Percentiles rank a stretch among this genome's conserved stretches.
Conservation (phyloP, 2,329 filamentous ascomycete genomes). For the Pyrenochaeta sp. region DNA sequence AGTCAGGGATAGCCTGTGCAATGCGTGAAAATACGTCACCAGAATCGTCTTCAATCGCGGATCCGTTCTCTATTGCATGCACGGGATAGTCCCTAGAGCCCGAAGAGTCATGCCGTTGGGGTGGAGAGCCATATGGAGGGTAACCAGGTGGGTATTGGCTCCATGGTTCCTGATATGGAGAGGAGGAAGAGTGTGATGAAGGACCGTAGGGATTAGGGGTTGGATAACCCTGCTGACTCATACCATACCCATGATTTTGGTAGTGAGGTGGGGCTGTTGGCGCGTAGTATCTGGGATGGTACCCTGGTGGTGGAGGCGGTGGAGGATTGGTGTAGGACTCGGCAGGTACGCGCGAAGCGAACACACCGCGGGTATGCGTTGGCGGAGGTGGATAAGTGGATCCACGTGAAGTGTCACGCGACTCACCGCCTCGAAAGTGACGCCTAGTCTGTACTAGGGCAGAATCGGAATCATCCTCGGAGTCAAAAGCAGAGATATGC, state of each 20-base stretch:
- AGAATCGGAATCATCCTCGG: constrained; percentile 43
- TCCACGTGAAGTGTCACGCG: constrained; percentile 36
- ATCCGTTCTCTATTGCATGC: constrained; percentile 40
- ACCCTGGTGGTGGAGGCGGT: constrained; percentile 72
- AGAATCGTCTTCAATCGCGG: constrained; percentile 47
- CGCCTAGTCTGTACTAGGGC: constrained; percentile 41
- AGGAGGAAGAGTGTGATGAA: constrained; percentile 47
- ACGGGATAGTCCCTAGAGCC: constrained; percentile 46
- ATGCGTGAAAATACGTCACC: constrained; percentile 51
- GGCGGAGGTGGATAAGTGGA: constrained; percentile 36
- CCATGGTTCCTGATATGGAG: constrained; percentile 49
- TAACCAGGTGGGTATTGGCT: constrained; percentile 46
- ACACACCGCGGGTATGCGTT: constrained; percentile 40
- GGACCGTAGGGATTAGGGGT: constrained; percentile 43
- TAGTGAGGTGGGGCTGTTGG: constrained; percentile 47
- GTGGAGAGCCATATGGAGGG: constrained; percentile 45
- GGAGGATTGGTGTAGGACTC: constrained; percentile 61
- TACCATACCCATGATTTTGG: constrained; percentile 42
- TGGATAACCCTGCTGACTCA: constrained; percentile 47
- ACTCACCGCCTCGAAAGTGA: constrained; percentile 39
- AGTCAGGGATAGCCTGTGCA: constrained; percentile 49
- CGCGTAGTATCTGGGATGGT: constrained; percentile 49
- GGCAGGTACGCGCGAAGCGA: constrained; percentile 47
- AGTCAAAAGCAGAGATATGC: constrained; percentile 42
- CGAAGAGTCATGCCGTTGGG: constrained; percentile 49